A percentile compares a stretch with the other conserved stretches of the same genome.
phyloP scores from a whole-genome alignment of 225 moss, liverwort and hornwort genomes.

The Lunularia cruciata region DNA sequence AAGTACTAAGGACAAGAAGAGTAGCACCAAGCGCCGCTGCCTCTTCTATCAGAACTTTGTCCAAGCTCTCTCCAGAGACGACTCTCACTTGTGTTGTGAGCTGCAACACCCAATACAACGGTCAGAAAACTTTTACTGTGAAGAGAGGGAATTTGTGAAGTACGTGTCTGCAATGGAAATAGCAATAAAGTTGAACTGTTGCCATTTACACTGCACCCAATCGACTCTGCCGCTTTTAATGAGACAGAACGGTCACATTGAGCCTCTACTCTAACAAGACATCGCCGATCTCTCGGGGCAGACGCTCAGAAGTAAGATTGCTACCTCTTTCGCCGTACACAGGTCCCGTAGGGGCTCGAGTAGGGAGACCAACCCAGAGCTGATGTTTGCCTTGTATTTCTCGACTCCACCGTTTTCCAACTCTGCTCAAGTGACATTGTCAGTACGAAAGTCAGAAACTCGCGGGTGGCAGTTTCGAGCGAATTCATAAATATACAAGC shows the following conservation, averaged over 20 bases:
- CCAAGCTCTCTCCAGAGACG: constrained; percentile 33
- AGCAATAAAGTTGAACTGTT: too few species aligned
- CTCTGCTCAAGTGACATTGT: constrained; percentile 20
- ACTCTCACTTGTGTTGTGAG: constrained; percentile 43
- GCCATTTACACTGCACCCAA: too few species aligned
- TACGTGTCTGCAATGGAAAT: too few species aligned
- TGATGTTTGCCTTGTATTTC: constrained; percentile 25
- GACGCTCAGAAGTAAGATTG: not conserved
- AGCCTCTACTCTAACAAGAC: too few species aligned
- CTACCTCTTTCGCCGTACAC: constrained; percentile 32
- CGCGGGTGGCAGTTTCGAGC: too few species aligned
- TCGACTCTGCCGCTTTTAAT: too few species aligned
- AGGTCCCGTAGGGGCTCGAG: constrained; percentile 35
- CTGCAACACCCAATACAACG: constrained; percentile 18
- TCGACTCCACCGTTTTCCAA: constrained; percentile 25
- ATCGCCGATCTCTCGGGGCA: too few species aligned
- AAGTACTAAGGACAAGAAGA: constrained; percentile 42
- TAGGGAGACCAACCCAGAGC: constrained; percentile 14
- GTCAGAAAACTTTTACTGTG: not conserved
- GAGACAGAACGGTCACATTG: too few species aligned
- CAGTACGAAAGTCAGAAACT: not conserved
- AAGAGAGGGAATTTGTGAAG: not conserved
- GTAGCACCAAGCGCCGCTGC: constrained; percentile 38
- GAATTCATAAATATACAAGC: too few species aligned
- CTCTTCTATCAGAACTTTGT: constrained; percentile 39